phyloP scores from a whole-genome alignment of 139 green algal species.

The Zygnema cylindricum region DNA sequence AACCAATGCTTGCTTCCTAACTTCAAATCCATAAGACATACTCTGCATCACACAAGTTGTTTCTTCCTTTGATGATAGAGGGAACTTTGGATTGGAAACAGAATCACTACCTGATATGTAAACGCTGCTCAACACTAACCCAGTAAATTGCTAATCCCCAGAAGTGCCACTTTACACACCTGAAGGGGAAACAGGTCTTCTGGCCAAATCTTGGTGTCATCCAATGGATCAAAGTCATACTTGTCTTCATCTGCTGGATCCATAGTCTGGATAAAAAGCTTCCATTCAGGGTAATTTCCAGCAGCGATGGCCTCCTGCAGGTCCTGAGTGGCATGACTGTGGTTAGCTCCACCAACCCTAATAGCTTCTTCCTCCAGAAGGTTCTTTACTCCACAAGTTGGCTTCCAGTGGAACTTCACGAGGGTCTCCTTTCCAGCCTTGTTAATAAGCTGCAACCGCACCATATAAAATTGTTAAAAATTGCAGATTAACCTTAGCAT shows the following conservation, averaged over 20 bases:
- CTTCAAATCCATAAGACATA: too few relatives aligned
- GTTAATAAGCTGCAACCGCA: conserved; percentile 76
- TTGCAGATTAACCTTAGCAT: too few relatives aligned
- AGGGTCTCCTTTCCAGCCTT: conserved; percentile 80
- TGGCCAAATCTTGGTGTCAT: conserved; percentile 87
- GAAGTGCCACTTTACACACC: too few relatives aligned
- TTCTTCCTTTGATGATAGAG: too few relatives aligned
- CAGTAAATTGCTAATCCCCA: too few relatives aligned
- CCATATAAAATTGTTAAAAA: too few relatives aligned
- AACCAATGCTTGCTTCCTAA: too few relatives aligned
- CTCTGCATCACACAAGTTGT: too few relatives aligned
- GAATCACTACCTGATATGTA: too few relatives aligned
- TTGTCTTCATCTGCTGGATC: conserved; percentile 79
- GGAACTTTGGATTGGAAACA: too few relatives aligned
- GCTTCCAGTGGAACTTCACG: conserved; percentile 98
- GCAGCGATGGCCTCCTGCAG: conserved; percentile 89
- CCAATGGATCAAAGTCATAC: conserved; percentile 85
- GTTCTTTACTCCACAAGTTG: conserved; percentile 80
- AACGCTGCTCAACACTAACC: too few relatives aligned
- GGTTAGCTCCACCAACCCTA: conserved; percentile 87
- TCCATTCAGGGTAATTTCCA: conserved; percentile 95
- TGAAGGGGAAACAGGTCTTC: conserved; percentile 82
- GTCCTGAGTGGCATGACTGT: conserved; percentile 94
- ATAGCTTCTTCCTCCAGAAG: conserved; percentile 91
- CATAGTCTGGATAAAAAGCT: conserved; percentile 92